These are phyloP conservation scores for Carallia pectinifolia DNA, from an alignment of 345 rosid genomes.

Conservation along the genomic window DNA sequence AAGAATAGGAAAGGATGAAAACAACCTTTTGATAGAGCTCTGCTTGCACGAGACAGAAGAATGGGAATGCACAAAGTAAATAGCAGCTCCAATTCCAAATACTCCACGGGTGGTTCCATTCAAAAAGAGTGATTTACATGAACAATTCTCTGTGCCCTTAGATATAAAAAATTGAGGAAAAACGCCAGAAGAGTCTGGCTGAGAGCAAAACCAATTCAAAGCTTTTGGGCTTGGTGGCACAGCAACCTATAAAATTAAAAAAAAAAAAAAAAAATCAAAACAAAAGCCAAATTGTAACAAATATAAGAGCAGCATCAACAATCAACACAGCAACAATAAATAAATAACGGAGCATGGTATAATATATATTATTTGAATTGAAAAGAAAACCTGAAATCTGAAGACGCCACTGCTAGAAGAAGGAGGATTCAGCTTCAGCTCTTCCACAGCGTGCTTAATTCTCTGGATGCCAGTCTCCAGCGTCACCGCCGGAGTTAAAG, in stretches of 20 bases:
- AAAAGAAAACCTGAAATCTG: slow-evolving; percentile 60
- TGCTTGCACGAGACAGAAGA: slow-evolving; percentile 26
- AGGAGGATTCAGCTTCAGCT: slow-evolving; percentile 66
- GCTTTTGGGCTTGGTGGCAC: slow-evolving; percentile 92
- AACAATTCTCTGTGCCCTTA: slow-evolving; percentile 46
- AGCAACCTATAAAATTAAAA: slow-evolving; percentile 51
- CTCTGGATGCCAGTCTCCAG: slow-evolving; percentile 62
- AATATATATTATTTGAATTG: neutral
- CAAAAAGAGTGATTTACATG: slow-evolving; percentile 50
- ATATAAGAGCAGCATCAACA: neutral
- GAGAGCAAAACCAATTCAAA: slow-evolving; percentile 75
- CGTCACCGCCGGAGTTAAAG: slow-evolving; percentile 78
- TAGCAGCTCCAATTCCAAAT: slow-evolving; percentile 78
- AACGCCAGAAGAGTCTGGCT: slow-evolving; percentile 47
- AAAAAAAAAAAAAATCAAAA: neutral
- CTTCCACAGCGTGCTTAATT: slow-evolving; percentile 52
- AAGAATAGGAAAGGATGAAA: neutral
- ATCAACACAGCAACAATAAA: neutral
- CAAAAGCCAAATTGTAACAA: neutral
- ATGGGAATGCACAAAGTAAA: slow-evolving; percentile 50
- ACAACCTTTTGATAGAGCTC: slow-evolving; percentile 49
- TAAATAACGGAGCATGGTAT: neutral
- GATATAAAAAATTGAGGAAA: slow-evolving; percentile 84
- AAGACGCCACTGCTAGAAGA: slow-evolving; percentile 47
- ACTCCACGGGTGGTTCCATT: slow-evolving; percentile 59